Evolutionary conservation across 805 yeast species (phyloP).

Genomic region (Saccharomycopsis fodiens): DNA sequence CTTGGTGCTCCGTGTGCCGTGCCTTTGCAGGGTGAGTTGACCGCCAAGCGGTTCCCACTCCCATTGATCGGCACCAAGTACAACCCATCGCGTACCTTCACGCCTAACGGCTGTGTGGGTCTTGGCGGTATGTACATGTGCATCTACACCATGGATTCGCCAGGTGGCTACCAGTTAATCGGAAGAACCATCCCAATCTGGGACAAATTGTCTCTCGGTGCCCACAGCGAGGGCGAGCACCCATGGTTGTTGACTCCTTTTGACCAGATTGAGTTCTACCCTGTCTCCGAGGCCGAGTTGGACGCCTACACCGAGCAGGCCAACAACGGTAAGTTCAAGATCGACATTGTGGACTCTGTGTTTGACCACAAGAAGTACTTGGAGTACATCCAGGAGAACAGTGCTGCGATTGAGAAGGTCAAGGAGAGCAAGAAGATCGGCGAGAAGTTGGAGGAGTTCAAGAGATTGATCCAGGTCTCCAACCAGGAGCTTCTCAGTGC

Average conservation of each 20-base stretch:
- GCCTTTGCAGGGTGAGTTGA: slow-evolving; percentile 60
- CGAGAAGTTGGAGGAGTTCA: slow-evolving; percentile 80
- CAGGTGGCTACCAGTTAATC: slow-evolving; percentile 96
- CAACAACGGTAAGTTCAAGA: slow-evolving; percentile 70
- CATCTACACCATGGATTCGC: slow-evolving; percentile 95
- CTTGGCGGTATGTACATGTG: slow-evolving; percentile 99
- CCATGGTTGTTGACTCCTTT: slow-evolving; percentile 93
- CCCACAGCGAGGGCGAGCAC: slow-evolving; percentile 40
- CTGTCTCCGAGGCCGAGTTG: slow-evolving; percentile 78
- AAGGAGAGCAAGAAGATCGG: slow-evolving; percentile 57
- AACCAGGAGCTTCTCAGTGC: slow-evolving; percentile 53
- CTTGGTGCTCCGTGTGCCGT: slow-evolving; percentile 98
- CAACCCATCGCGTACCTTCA: slow-evolving; percentile 92
- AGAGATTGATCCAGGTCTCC: slow-evolving; percentile 70
- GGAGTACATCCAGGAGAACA: slow-evolving; percentile 69
- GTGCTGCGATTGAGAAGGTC: slow-evolving; percentile 64
- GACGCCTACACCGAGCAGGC: slow-evolving; percentile 65
- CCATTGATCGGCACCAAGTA: slow-evolving; percentile 92
- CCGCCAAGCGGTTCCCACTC: slow-evolving; percentile 28
- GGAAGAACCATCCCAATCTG: slow-evolving; percentile 97
- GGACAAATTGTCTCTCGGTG: slow-evolving; percentile 84
- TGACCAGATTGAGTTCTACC: slow-evolving; percentile 92
- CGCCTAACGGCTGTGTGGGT: slow-evolving; percentile 96
- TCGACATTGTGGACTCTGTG: slow-evolving; percentile 66
- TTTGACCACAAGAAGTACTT: slow-evolving; percentile 79